A percentile compares a stretch with the other conserved stretches of the same genome.
These are phyloP conservation scores for Carex kokanica DNA, from an alignment of 176 grass and related monocot genomes.

Conservation along the genomic window DNA sequence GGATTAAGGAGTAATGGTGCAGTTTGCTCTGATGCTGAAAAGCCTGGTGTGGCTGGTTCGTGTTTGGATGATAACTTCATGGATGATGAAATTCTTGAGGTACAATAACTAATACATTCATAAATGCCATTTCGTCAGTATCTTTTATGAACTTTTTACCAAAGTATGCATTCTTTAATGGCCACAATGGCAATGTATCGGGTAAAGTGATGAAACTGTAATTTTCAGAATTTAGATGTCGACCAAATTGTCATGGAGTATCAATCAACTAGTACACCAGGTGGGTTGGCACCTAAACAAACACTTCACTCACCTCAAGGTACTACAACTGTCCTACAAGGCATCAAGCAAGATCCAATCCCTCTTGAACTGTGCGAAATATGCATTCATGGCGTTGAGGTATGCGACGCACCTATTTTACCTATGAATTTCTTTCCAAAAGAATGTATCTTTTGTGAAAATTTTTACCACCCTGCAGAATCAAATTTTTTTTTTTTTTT, in stretches of 20 bases:
- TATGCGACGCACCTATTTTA: slow-evolving; percentile 35
- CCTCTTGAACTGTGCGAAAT: slow-evolving; percentile 59
- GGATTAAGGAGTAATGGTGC: slow-evolving; percentile 1
- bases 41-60: slow-evolving; percentile 23
- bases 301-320: slow-evolving; percentile 38
- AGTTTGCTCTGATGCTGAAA: slow-evolving; percentile 22
- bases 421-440: slow-evolving; percentile 1
- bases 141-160: not conserved
- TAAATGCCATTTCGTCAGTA: not conserved
- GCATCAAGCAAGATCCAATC: slow-evolving; percentile 37
- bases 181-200: not conserved
- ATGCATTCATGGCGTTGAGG: slow-evolving; percentile 65
- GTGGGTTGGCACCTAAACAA: slow-evolving; percentile 38
- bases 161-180: not conserved
- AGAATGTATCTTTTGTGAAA: not conserved
- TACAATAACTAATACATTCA: slow-evolving; percentile 23
- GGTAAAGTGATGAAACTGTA: slow-evolving; percentile 27
- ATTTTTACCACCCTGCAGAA: not conserved
- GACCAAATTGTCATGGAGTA: slow-evolving; percentile 95
- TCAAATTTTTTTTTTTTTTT: not conserved
- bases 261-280: slow-evolving; percentile 59
- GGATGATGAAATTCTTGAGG: slow-evolving; percentile 83
- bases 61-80: slow-evolving; percentile 37
- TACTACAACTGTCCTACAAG: slow-evolving; percentile 32
- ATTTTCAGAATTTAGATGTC: slow-evolving; percentile 76